A percentile compares a stretch with the other conserved stretches of the same genome.
phyloP scores from a whole-genome alignment of 2,329 filamentous ascomycete species.

The Dothideomycetidae sp. region DNA sequence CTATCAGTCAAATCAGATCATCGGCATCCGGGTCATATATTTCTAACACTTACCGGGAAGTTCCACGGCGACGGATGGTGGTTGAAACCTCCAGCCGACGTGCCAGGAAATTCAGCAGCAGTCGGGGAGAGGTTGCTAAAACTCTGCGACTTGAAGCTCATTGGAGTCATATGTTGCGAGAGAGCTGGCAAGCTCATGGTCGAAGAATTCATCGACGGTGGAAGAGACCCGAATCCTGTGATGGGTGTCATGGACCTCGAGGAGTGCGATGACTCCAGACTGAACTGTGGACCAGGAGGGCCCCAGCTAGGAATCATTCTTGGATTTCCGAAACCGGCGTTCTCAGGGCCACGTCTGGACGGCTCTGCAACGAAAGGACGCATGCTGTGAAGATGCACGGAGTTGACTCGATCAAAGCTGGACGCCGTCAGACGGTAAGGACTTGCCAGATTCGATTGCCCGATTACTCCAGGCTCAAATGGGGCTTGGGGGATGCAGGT shows the following conservation, averaged over 20 bases:
- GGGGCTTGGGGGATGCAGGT: slow-evolving; percentile 2
- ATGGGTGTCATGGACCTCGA: slow-evolving; percentile 18
- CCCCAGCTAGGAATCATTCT: not conserved
- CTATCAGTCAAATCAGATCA: too few relatives aligned
- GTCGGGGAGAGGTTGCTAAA: slow-evolving; percentile 31
- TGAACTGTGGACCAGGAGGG: not conserved
- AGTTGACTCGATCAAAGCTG: not conserved
- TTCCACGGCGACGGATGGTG: slow-evolving; percentile 29
- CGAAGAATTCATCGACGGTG: slow-evolving; percentile 12
- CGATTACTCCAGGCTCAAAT: slow-evolving; percentile 10
- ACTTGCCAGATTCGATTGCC: slow-evolving; percentile 3
- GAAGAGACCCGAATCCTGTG: slow-evolving; percentile 16
- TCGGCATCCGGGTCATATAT: too few relatives aligned
- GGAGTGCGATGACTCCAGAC: slow-evolving; percentile 8
- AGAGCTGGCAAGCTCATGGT: slow-evolving; percentile 6
- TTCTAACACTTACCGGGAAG: slow-evolving; percentile 13
- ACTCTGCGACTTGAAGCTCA: slow-evolving; percentile 11
- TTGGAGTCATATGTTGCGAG: not conserved
- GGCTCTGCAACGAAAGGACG: not conserved
- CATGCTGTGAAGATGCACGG: not conserved
- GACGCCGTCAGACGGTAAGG: slow-evolving; percentile 4
- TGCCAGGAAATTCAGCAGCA: slow-evolving; percentile 32
- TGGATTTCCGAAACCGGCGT: not conserved
- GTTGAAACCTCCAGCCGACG: slow-evolving; percentile 13
- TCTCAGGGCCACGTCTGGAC: not conserved